Percentiles rank a stretch among this genome's conserved stretches.
Conservation (phyloP, 2,329 filamentous ascomycete genomes). For the Sporothrix curviconia region DNA sequence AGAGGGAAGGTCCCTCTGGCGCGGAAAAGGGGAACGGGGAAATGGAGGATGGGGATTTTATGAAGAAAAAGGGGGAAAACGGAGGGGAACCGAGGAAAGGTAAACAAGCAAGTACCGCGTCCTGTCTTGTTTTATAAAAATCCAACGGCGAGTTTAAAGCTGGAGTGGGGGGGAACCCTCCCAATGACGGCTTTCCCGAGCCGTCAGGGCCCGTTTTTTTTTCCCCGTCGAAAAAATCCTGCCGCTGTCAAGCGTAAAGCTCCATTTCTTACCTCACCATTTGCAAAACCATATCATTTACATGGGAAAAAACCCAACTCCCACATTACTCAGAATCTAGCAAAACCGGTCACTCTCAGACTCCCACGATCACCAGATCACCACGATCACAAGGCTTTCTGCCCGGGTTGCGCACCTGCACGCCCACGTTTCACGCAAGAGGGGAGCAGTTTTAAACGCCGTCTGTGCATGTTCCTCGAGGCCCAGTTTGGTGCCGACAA, state of each 20-base stretch:
- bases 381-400: conserved; percentile 26
- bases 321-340: conserved; percentile 50
- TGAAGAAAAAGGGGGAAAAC: conserved; percentile 40
- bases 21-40: not conserved
- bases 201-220: conserved; percentile 86
- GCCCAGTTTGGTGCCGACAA: conserved; percentile 86
- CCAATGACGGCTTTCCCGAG: conserved; percentile 98
- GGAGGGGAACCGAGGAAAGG: conserved; percentile 44
- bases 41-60: conserved; percentile 15
- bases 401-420: conserved; percentile 59
- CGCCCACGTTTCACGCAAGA: conserved; percentile 59
- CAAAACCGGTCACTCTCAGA: conserved; percentile 46
- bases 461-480: conserved; percentile 93
- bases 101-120: conserved; percentile 57
- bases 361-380: conserved; percentile 34
- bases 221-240: conserved; percentile 86
- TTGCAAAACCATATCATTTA: not conserved
- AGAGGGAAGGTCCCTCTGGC: conserved; percentile 30
- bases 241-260: conserved; percentile 81
- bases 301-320: no score
- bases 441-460: conserved; percentile 73
- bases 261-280: not conserved
- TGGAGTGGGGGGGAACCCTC: conserved; percentile 96
- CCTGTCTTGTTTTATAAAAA: conserved; percentile 67
- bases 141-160: conserved; percentile 76